phyloP scores from a whole-genome alignment of 148 eudicot genomes.

The Selenicereus undatus region DNA sequence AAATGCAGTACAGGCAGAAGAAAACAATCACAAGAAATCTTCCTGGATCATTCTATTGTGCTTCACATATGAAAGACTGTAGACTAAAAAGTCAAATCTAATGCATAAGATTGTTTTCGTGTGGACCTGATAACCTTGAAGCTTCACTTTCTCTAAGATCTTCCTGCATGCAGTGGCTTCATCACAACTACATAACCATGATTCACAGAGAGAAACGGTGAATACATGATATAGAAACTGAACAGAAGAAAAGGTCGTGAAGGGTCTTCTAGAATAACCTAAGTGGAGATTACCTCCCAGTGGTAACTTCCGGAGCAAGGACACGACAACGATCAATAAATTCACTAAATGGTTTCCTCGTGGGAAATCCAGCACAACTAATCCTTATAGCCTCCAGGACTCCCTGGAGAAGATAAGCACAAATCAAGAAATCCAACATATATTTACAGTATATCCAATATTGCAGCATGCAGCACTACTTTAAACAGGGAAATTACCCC shows the following conservation, averaged over 20 bases:
- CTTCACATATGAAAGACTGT: background rate
- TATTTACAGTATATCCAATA: background rate
- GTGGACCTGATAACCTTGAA: conserved; percentile 83
- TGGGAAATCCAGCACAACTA: conserved; percentile 97
- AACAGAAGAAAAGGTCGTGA: conserved; percentile 6
- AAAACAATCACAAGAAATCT: background rate
- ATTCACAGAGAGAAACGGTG: conserved; percentile 8
- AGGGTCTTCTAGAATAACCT: background rate
- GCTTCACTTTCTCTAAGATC: conserved; percentile 64
- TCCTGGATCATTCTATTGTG: background rate
- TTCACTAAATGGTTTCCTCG: conserved; percentile 73
- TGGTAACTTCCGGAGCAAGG: conserved; percentile 63
- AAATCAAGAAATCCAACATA: conserved; percentile 7
- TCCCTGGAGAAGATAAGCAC: conserved; percentile 49
- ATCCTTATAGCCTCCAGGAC: conserved; percentile 99
- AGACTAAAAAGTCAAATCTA: background rate
- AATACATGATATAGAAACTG: background rate
- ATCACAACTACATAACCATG: conserved; percentile 39
- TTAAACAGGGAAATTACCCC: conserved; percentile 55
- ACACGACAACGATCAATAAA: conserved; percentile 67
- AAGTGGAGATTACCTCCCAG: conserved; percentile 54
- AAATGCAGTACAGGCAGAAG: background rate
- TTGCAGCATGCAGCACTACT: conserved; percentile 1
- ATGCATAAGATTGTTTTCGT: background rate
- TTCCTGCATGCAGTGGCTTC: conserved; percentile 59